Evolutionary conservation across 2,329 filamentous ascomycete genomes (phyloP), one percentile per base, ranked within the genome.

Genomic region (Talaromyces funiculosus): DNA sequence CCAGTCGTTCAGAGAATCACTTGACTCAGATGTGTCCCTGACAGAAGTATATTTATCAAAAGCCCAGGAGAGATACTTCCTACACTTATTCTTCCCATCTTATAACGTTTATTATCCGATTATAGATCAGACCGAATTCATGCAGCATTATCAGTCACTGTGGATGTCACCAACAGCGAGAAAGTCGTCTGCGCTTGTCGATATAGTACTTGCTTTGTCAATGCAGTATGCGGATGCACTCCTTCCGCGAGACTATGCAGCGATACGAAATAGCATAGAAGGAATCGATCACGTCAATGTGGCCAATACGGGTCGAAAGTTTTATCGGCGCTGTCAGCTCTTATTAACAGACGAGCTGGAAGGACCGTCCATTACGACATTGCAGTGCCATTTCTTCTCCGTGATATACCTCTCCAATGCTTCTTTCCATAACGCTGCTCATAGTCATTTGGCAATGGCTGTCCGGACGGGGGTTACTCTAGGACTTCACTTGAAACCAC

Each of bases 141-240:
- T 45, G n/a, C 16, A 26, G 18, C 55, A 61, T 12, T 55, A 58
- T 20, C 18, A 57, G 16, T 61, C 60, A 1, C 16, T 61, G 14
- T 61, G 60, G 60, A 45, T 47, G 4, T 40, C 54, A 1, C 40
- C 49, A 6, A 38, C 31, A 8, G 31, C 22, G 1, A 42, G 60
- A 49, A 40, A 24, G 9, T 40, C 54, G 42, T 61, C 54, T 9
- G 54, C 60, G 4, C 55, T 61, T 16, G 60, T 61, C 9, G 60
- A 61, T 26, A 61, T 61, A 14, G 24, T 61, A 9, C 53, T 61
- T 9, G 60, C 60, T 24, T 35, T 61, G 40, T 61, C 45, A 8
- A 61, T 61, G 54, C 60, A 61, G 45, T 61, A 58, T 20, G 47
- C 54, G 7, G 54, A 53, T 14, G 60, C 60, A 12, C 60, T 61